A percentile compares a stretch with the other conserved stretches of the same genome.
phyloP scores from a whole-genome alignment of 257 asterid genomes.

The Knoxia roxburghii region DNA sequence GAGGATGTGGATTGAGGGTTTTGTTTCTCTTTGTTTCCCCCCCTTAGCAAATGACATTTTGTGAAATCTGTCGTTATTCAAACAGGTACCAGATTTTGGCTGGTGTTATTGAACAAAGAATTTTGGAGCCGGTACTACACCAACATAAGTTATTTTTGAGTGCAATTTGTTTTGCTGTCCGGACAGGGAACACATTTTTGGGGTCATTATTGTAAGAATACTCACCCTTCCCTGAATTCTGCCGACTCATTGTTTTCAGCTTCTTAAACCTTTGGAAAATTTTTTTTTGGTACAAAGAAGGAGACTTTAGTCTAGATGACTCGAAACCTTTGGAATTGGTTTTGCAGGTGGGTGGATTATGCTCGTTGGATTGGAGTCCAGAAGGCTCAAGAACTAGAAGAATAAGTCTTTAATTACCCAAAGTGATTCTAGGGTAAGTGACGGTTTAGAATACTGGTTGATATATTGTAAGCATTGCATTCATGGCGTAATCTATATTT shows the following conservation, averaged over 20 bases:
- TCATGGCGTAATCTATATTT: slow-evolving; percentile 15
- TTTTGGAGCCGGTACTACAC: slow-evolving; percentile 76
- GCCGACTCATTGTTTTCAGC: background rate
- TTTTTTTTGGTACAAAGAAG: too few species aligned
- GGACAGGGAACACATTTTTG: slow-evolving; percentile 88
- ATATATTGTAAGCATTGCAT: slow-evolving; percentile 6
- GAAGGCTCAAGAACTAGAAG: slow-evolving; percentile 43
- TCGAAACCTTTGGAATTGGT: background rate
- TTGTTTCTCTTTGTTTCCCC: background rate
- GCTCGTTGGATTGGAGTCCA: slow-evolving; percentile 87
- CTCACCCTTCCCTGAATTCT: slow-evolving; percentile 2
- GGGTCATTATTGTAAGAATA: slow-evolving; percentile 79
- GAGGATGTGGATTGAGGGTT: background rate
- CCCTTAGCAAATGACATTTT: background rate
- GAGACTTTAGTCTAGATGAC: too few species aligned
- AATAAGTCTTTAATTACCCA: slow-evolving; percentile 16
- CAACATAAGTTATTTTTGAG: slow-evolving; percentile 69
- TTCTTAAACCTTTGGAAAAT: background rate
- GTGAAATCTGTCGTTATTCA: slow-evolving; percentile 9
- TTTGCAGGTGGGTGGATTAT: slow-evolving; percentile 88
- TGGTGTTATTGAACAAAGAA: slow-evolving; percentile 80
- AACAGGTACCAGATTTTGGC: slow-evolving; percentile 87
- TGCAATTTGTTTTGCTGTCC: slow-evolving; percentile 85
- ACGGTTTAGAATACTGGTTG: slow-evolving; percentile 2
- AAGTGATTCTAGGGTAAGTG: too few species aligned